Conservation (phyloP, 495 filamentous ascomycete species). For the Lineolata rhizophorae region DNA sequence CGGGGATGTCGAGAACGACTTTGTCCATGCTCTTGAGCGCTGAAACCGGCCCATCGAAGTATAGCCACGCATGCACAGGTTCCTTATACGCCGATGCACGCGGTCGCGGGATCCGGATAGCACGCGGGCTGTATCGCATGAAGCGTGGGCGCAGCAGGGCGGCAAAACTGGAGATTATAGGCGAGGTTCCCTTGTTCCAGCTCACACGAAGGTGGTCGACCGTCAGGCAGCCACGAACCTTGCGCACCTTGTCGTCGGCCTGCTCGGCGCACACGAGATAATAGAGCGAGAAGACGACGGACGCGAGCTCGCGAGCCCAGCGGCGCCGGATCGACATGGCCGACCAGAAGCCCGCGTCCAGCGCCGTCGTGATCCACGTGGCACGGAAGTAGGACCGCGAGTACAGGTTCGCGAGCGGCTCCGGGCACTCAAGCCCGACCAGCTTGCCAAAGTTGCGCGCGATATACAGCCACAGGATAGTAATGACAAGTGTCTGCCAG, state of each 20-base stretch:
- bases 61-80: conserved; percentile 72
- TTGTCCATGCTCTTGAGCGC: conserved; percentile 54
- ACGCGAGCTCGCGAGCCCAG: conserved; percentile 62
- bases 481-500: conserved; percentile 77
- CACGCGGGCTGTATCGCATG: conserved; percentile 56
- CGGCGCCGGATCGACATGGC: conserved; percentile 78
- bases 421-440: conserved; percentile 73
- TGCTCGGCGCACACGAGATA: conserved; percentile 85
- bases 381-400: conserved; percentile 87
- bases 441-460: conserved; percentile 85
- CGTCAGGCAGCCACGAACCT: conserved; percentile 65
- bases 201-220: conserved; percentile 81
- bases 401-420: conserved; percentile 88
- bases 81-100: conserved; percentile 56
- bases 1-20: conserved; percentile 78
- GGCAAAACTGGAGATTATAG: conserved; percentile 52
- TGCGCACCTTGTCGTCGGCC: conserved; percentile 89
- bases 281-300: conserved; percentile 64
- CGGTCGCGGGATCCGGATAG: conserved; percentile 66
- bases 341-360: conserved; percentile 96
- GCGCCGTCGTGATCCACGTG: conserved; percentile 85
- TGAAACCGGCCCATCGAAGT: conserved; percentile 73
- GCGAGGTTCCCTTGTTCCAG: conserved; percentile 84
- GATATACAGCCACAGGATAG: conserved; percentile 78
- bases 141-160: conserved; percentile 53